Evolutionary conservation across 495 filamentous ascomycete genomes (phyloP).

Genomic region (Letharia lupina): DNA sequence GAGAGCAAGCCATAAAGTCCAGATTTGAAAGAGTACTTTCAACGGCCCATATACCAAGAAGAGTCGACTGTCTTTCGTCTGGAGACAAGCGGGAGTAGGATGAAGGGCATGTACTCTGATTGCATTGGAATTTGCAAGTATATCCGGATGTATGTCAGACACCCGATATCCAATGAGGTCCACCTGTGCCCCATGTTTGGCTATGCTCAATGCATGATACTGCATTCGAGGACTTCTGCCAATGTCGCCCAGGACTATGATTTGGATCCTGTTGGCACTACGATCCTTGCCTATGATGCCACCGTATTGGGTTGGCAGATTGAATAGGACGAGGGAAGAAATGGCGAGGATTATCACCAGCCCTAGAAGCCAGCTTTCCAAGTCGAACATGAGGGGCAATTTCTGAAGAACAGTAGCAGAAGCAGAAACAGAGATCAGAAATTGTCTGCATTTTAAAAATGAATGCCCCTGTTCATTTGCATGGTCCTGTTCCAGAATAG

Average conservation of each 20-base stretch:
- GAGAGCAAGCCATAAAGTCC: constrained; percentile 58
- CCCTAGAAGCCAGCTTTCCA: constrained; percentile 22
- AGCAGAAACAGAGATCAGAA: neutral
- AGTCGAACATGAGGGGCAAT: constrained; percentile 11
- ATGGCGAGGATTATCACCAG: constrained; percentile 41
- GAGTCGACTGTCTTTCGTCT: constrained; percentile 60
- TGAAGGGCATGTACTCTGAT: constrained; percentile 61
- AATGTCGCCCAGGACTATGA: constrained; percentile 97
- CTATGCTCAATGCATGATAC: constrained; percentile 92
- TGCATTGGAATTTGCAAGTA: constrained; percentile 49
- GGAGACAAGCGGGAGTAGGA: constrained; percentile 51
- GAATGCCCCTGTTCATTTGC: constrained; percentile 1
- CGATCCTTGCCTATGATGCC: constrained; percentile 21
- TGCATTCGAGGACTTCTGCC: constrained; percentile 96
- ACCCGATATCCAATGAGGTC: constrained; percentile 80
- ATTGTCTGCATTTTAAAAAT: constrained; percentile 6
- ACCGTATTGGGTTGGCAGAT: constrained; percentile 45
- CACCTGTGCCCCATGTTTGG: constrained; percentile 69
- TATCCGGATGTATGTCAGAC: constrained; percentile 66
- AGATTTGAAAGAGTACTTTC: constrained; percentile 79
- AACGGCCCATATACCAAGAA: constrained; percentile 75
- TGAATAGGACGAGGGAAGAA: constrained; percentile 41
- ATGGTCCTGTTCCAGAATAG: neutral
- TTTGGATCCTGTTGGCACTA: constrained; percentile 49
- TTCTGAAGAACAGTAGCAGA: neutral